Conservation (phyloP, 345 rosid species). For the Eucalyptus pauciflora region DNA sequence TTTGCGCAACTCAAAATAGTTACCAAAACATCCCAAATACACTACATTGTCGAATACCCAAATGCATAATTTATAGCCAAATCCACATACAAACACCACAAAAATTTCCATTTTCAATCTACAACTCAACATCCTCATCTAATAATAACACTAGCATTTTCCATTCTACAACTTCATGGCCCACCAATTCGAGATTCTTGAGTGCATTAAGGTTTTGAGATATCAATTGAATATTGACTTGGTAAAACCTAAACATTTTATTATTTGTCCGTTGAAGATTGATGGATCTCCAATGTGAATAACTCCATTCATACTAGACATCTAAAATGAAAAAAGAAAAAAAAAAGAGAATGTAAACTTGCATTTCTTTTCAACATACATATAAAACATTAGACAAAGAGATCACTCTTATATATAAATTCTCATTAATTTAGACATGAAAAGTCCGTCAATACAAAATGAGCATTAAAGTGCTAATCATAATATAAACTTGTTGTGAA, state of each 20-base stretch:
- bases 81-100: background rate
- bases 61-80: background rate
- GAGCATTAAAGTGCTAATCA: too few species aligned
- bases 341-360: too few species aligned
- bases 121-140: background rate
- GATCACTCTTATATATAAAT: background rate
- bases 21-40: background rate
- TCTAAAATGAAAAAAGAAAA: too few species aligned
- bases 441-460: fast-evolving
- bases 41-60: background rate
- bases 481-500: too few species aligned
- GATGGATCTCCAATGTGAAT: background rate
- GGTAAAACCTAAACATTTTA: too few species aligned
- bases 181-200: background rate
- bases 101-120: background rate
- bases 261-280: too few species aligned
- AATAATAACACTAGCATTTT: background rate
- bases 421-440: background rate
- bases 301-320: fast-evolving
- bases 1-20: background rate
- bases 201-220: background rate
- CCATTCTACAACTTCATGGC: background rate
- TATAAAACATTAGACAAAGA: background rate
- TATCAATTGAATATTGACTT: fast-evolving
- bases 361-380: background rate